phyloP scores from a whole-genome alignment of 306 rosid genomes.

The Rosa lucieae region DNA sequence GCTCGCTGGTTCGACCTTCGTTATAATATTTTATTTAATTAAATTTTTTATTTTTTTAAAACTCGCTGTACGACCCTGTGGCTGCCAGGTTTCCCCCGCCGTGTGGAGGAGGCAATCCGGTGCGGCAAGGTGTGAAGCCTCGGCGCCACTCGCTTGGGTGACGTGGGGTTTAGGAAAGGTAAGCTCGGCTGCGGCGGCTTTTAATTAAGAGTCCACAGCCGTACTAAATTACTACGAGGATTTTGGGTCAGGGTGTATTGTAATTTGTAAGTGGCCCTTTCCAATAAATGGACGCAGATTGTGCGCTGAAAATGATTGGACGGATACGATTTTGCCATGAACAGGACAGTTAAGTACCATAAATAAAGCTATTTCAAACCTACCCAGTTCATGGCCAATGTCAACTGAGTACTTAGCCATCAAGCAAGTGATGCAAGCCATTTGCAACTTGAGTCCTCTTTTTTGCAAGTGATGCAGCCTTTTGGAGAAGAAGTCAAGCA shows the following conservation, averaged over 20 bases:
- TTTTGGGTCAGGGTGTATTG: too few relatives aligned
- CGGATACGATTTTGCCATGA: too few relatives aligned
- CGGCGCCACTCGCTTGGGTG: neutral
- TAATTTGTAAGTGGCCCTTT: too few relatives aligned
- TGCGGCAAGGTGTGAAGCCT: constrained; percentile 19
- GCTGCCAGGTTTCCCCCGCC: constrained; percentile 34
- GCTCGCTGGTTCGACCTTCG: neutral
- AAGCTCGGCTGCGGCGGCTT: too few relatives aligned
- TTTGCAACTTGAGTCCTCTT: neutral
- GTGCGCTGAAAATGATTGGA: too few relatives aligned
- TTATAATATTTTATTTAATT: neutral
- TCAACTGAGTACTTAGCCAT: neutral
- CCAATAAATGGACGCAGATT: too few relatives aligned
- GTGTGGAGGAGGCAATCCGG: constrained; percentile 12
- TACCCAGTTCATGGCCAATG: neutral
- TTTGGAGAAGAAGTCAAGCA: too few relatives aligned
- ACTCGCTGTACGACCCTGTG: neutral
- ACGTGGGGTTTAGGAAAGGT: neutral
- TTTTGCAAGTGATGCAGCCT: neutral
- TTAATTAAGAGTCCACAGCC: too few relatives aligned
- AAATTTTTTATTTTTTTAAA: neutral
- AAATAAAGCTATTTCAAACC: too few relatives aligned
- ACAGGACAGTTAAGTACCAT: too few relatives aligned
- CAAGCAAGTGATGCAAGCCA: neutral
- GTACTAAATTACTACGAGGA: too few relatives aligned